Evolutionary conservation across 1,284 basidiomycete genomes (phyloP).

Genomic region (Heterobasidion irregulare): DNA sequence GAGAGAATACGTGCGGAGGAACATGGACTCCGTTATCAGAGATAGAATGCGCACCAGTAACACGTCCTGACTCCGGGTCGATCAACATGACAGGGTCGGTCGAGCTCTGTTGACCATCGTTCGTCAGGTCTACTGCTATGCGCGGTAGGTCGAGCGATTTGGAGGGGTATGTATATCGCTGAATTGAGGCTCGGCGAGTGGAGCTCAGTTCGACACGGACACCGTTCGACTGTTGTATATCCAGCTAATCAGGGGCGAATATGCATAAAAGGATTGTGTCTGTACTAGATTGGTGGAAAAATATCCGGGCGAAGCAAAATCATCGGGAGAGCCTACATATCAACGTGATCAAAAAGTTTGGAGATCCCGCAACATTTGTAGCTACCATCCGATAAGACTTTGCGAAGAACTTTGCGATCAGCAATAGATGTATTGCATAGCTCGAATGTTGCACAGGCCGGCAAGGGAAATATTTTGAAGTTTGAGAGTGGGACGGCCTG

Average conservation of each 20-base stretch:
- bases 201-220: constrained; percentile 53
- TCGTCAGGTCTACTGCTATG: constrained; percentile 47
- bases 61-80: constrained; percentile 36
- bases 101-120: constrained; percentile 46
- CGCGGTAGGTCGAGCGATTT: constrained; percentile 28
- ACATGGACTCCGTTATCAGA: no score
- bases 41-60: constrained; percentile 13
- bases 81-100: constrained; percentile 36
- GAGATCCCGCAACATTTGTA: neutral
- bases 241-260: neutral
- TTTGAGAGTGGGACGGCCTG: constrained; percentile 49
- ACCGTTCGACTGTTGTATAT: constrained; percentile 34
- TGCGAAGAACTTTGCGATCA: constrained; percentile 35
- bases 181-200: constrained; percentile 45
- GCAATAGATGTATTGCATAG: constrained; percentile 38
- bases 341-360: no score
- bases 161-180: constrained; percentile 29
- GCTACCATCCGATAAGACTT: constrained; percentile 35
- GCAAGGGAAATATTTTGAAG: constrained; percentile 51
- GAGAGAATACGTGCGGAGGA: no score
- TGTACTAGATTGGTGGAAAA: constrained; percentile 50
- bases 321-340: constrained; percentile 42
- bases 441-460: constrained; percentile 40
- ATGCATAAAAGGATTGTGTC: neutral
- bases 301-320: constrained; percentile 53